Percentiles rank a stretch among this genome's conserved stretches.
phyloP scores from a whole-genome alignment of 2,329 filamentous ascomycete genomes.

The Phaeosphaeria sp. region DNA sequence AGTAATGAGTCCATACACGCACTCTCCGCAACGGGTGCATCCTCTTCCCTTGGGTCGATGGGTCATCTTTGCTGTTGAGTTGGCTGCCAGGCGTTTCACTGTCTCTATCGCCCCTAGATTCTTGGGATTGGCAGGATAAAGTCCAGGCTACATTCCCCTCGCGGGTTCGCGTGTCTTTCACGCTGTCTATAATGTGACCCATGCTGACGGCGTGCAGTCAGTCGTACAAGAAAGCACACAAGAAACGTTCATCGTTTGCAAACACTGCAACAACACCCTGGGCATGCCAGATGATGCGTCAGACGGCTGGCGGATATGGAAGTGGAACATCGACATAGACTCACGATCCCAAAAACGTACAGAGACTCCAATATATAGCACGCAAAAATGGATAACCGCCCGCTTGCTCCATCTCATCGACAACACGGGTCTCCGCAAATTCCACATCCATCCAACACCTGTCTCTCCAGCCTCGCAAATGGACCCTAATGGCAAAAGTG shows the following conservation, averaged over 20 bases:
- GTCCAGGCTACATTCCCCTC: slow-evolving; percentile 36
- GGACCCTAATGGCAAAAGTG: not conserved
- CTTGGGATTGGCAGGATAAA: slow-evolving; percentile 45
- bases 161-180: not conserved
- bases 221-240: slow-evolving; percentile 6
- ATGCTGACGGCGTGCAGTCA: slow-evolving; percentile 20
- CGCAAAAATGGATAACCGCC: slow-evolving; percentile 59
- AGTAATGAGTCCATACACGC: slow-evolving; percentile 48
- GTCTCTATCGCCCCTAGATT: slow-evolving; percentile 35
- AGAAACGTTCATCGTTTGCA: slow-evolving; percentile 41
- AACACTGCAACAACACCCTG: slow-evolving; percentile 45
- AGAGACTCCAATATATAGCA: slow-evolving; percentile 24
- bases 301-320: slow-evolving; percentile 59
- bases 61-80: slow-evolving; percentile 31
- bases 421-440: slow-evolving; percentile 62
- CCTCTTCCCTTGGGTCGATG: slow-evolving; percentile 40
- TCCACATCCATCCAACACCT: slow-evolving; percentile 56
- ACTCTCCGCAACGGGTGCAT: slow-evolving; percentile 27
- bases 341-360: slow-evolving; percentile 8
- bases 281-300: slow-evolving; percentile 52
- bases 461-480: not conserved
- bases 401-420: slow-evolving; percentile 64
- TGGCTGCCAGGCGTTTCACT: slow-evolving; percentile 44
- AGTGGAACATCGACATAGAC: slow-evolving; percentile 53
- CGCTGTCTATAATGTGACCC: not conserved